Evolutionary conservation across 768 basidiomycete genomes (phyloP), one percentile per base, ranked within the genome.

Genomic region (Phlebiopsis gigantea): DNA sequence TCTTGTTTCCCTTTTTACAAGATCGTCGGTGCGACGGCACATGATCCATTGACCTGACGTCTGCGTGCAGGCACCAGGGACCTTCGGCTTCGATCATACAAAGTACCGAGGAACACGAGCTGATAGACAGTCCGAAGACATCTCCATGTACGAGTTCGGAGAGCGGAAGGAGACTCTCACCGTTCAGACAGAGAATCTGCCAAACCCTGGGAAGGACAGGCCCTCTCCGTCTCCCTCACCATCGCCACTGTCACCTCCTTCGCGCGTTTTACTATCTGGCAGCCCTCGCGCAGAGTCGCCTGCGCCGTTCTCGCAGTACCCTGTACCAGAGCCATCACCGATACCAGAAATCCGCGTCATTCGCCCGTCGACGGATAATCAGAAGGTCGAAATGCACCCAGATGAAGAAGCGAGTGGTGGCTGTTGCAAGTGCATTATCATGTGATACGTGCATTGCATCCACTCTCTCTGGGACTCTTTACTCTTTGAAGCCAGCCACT

Each of bases 381-480:
- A 48, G 34, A 68, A 70, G 51, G 59, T 43, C 6, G 46, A 63
- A 45, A 46, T 51, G 9, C 61, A 66, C 39, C 72, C 73, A 10
- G 80, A 83, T 30, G 81, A 85, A 6, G 79, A 77, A 14, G 68
- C 64, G 1, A 75, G 70, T 29, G 79, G 75, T 28, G 84, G 86
- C 39, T 91, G 90, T 67, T 92, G 90, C 77, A 88, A 85, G 72
- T 92, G 90, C 72, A 73, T 88, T 63, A 79, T 92, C 69, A 92
- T 92, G 90, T 92, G 82, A 90, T 70, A 56, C 49, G 26, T 46
- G 21, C 30, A 15, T 6, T 51, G 52, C 26, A 52, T 54, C n/a
- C 9, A 7, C 15, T 39, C 43, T 28, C 8, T 48, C 19, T 46
- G n/a, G 28, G n/a, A n/a, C 44, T 54, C 34, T 24, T 53, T 2